Conservation (phyloP, 1,284 basidiomycete genomes). For the Boletus mariae region DNA sequence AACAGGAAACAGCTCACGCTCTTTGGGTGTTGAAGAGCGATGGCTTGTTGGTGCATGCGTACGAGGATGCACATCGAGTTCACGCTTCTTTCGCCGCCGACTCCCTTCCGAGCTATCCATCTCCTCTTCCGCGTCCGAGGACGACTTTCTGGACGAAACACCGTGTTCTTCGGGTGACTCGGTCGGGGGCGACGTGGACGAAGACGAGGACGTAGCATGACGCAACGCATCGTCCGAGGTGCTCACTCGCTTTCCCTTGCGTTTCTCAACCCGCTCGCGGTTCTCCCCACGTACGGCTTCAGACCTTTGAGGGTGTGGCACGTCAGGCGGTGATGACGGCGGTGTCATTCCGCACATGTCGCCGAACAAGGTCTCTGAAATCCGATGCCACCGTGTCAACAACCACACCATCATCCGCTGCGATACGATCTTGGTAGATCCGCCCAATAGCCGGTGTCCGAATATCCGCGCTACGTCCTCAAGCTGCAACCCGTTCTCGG, state of each 20-base stretch:
- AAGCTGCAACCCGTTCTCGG: constrained; percentile 30
- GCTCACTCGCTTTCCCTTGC: constrained; percentile 13
- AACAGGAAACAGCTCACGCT: constrained; percentile 10
- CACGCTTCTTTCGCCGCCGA: constrained; percentile 23
- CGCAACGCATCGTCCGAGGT: background rate
- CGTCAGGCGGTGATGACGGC: constrained; percentile 6
- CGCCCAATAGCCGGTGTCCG: constrained; percentile 26
- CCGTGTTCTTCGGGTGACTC: constrained; percentile 11
- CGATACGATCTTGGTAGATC: constrained; percentile 20
- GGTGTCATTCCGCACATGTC: constrained; percentile 28
- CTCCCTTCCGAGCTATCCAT: constrained; percentile 7
- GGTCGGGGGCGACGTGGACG: constrained; percentile 9
- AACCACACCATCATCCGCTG: constrained; percentile 34
- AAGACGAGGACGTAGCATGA: constrained; percentile 13
- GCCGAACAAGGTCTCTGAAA: constrained; percentile 26
- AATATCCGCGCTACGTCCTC: constrained; percentile 34
- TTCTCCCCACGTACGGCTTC: background rate
- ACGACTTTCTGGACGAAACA: constrained; percentile 7
- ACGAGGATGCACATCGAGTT: constrained; percentile 8
- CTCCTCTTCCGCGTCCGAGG: constrained; percentile 18
- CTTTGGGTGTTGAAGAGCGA: constrained; percentile 13
- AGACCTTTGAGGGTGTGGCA: background rate
- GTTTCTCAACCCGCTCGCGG: constrained; percentile 13
- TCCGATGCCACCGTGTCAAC: constrained; percentile 24
- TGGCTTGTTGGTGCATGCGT: background rate